Base-by-base conservation (phyloP, 371 early-diverging fungal genomes). In the Mucor racemosus region DNA sequence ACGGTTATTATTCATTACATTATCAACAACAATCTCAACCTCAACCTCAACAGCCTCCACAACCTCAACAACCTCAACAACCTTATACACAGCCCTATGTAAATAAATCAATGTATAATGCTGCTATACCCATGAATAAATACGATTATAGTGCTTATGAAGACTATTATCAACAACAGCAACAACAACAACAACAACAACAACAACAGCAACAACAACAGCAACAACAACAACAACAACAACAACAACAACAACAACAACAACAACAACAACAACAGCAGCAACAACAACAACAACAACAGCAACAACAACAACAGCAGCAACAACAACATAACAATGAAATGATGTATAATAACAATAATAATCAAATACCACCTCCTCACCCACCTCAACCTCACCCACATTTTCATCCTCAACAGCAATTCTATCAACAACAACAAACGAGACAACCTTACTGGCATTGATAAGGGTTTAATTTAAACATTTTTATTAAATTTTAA, bases 21-120 rank as follows among this genome's bases (percentile, higher is more conserved):
- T 59, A 59, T n/a, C 48, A 62, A n/a, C 62, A 60, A 15, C 55
- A 46, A 19, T 36, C 38, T 6, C 63, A 26, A 26, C 26, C 26
- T 1, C 26, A 53, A 50, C 62, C 10, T 7, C 53, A 48, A 38
- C 55, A 38, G n/a, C 14, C 21, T 31, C 60, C 26, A n/a, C 62
- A 61, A 42, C 33, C 40, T 3, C 59, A 59, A 33, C 59, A 26
- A 3, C 26, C 26, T 26, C 26, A 44, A 21, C 35, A 42, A 5
- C 5, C 26, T 42, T 40, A 61, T 10, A 21, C 34, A 40, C 93
- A 92, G 71, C 94, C 92, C 11, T 92, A 90, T 69, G 84, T 89
- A 76, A 91, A 90, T 84, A 92, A 93, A 86, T 81, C 80, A 62
- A 86, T 91, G 85, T 93, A 92, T 48, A 35, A 36, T 56, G 57